A percentile compares a stretch with the other conserved stretches of the same genome.
These are phyloP conservation scores for Macrocybe gigantea DNA, from an alignment of 768 basidiomycete genomes.

Conservation along the genomic window DNA sequence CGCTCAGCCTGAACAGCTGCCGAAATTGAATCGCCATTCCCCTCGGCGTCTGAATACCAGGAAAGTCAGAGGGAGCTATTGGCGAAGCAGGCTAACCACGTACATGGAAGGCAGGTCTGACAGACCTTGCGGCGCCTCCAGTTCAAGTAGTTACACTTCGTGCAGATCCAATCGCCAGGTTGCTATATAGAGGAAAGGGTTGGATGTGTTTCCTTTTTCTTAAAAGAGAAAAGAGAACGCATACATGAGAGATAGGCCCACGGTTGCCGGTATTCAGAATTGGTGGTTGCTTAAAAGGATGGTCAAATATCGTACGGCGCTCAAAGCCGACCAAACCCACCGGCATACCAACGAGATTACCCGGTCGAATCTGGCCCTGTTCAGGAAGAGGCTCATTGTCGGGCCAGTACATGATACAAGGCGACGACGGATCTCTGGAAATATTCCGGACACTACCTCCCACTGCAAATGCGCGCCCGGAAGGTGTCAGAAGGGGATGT, in stretches of 20 bases:
- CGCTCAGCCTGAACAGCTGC: conserved; percentile 81
- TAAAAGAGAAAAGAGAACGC: conserved; percentile 21
- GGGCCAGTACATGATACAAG: conserved; percentile 88
- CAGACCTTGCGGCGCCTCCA: conserved; percentile 87
- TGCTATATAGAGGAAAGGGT: conserved; percentile 32
- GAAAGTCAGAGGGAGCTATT: conserved; percentile 4
- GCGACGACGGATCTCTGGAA: conserved; percentile 61
- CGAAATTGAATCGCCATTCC: conserved; percentile 84
- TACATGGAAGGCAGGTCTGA: conserved; percentile 83
- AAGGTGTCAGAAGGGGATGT: conserved; percentile 78
- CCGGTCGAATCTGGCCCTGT: conserved; percentile 71
- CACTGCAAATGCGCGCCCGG: conserved; percentile 68
- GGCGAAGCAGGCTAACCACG: conserved; percentile 21
- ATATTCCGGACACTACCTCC: conserved; percentile 81
- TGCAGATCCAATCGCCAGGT: conserved; percentile 79
- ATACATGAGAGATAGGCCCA: conserved; percentile 79
- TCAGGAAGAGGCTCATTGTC: conserved; percentile 84
- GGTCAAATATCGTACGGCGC: conserved; percentile 2
- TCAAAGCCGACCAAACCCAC: conserved; percentile 27
- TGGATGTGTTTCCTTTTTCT: neutral
- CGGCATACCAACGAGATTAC: conserved; percentile 43
- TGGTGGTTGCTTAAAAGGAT: conserved; percentile 57
- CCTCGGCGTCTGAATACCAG: conserved; percentile 62
- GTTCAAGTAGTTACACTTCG: conserved; percentile 82
- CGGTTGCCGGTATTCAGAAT: conserved; percentile 87